Base-by-base conservation (phyloP, 129 eudicot species). In the Arctium lappa region DNA sequence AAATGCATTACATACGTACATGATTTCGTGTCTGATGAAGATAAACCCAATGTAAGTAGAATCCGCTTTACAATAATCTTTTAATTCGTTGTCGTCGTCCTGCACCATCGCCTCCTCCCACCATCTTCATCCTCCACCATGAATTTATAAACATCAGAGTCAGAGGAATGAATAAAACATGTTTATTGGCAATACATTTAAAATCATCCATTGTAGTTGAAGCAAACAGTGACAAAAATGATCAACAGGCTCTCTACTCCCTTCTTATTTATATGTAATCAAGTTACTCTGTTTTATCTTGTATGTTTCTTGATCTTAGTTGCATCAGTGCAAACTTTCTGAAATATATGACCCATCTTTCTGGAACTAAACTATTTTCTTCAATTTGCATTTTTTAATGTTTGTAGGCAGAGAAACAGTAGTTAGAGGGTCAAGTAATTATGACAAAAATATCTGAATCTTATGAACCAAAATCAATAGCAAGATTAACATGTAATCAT, bases 1-100 rank as follows among this genome's bases (percentile, higher is more conserved):
- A 95, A 95, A 86, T 95, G 99, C 87, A 85, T 95, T 53, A 48
- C 89, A 73, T 89, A 84, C 79, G 81, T 95, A 63, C 88, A 77
- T 16, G 88, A 91, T 71, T 33, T 77, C 56, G 75, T 81, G 37
- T 65, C 93, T 46, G 84, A 89, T 56, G 82, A 83, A 40, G 90
- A 87, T 68, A 85, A 86, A 38, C 71, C 86, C 71, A 87, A 91
- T 75, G 99, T 91, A 88, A 83, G 97, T 79, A 56, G 38, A 84
- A 40, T 31, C 39, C 27, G 6, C 68, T 63, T 72, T 69, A 12
- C 73, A 62, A 30, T 68, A 34, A 39, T 13, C 16, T 82, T 32
- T 40, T 76, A 48, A 9, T 22, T 22, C 27, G 27, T 22, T 22
- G 27, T 22, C 27, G 27, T 22, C 27, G 27, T 22, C 27, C 27